A percentile compares a stretch with the other conserved stretches of the same genome.
Conservation (phyloP, 208 protist species). For the Polymyxa betae region DNA sequence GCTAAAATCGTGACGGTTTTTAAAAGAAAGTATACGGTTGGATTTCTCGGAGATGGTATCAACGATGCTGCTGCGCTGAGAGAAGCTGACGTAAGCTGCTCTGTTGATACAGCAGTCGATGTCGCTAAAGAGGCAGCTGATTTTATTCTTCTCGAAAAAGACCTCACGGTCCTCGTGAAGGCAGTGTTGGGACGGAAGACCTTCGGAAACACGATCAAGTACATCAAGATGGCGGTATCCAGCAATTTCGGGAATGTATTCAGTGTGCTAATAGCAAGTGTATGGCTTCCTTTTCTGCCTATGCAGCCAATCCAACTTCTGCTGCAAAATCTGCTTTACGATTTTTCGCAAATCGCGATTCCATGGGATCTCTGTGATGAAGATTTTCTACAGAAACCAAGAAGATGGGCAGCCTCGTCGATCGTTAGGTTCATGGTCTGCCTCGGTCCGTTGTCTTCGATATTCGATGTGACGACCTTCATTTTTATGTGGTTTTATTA, state of each 20-base stretch:
- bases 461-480: neutral
- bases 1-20: neutral
- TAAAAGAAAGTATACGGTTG: neutral
- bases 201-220: conserved; percentile 10
- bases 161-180: neutral
- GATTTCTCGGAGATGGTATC: conserved; percentile 66
- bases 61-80: conserved; percentile 71
- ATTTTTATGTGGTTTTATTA: conserved; percentile 11
- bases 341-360: neutral
- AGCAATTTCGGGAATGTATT: neutral
- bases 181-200: neutral
- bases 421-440: neutral
- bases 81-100: conserved; percentile 81
- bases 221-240: conserved; percentile 9
- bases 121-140: conserved; percentile 81
- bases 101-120: conserved; percentile 79
- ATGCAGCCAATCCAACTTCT: neutral
- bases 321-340: neutral
- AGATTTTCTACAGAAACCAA: neutral
- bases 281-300: neutral
- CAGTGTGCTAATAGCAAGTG: neutral
- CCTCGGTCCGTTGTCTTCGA: neutral
- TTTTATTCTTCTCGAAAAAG: conserved; percentile 73
- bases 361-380: neutral
- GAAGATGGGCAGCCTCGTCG: neutral